phyloP scores from a whole-genome alignment of 352 stramenopile species.

The Globisporangium paddicum region DNA sequence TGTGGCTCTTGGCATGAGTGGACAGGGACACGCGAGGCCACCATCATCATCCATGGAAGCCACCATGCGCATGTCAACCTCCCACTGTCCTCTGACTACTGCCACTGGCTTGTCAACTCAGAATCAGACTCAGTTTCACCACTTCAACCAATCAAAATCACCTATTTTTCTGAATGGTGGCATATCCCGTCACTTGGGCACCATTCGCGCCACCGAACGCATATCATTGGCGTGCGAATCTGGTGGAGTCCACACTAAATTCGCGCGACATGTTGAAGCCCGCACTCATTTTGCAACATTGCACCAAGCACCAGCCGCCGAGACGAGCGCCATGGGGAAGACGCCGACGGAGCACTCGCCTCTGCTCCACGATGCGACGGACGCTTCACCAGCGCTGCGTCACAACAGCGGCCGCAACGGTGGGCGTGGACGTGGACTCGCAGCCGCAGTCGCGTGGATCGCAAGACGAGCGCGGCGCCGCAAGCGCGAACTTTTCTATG shows the following conservation, averaged over 20 bases:
- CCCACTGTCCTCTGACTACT: background rate
- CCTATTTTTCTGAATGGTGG: background rate
- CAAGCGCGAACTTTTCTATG: background rate
- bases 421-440: background rate
- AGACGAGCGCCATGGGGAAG: background rate
- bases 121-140: conserved; percentile 1
- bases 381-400: background rate
- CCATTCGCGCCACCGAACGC: conserved; percentile 9
- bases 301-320: background rate
- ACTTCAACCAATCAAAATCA: background rate
- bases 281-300: conserved; percentile 1
- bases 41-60: too few species aligned
- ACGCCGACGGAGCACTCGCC: conserved; percentile 16
- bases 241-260: conserved; percentile 4
- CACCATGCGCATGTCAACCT: too few species aligned
- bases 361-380: conserved; percentile 1
- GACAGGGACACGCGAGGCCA: too few species aligned
- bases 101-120: background rate
- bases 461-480: background rate
- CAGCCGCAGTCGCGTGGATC: background rate
- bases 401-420: too few species aligned
- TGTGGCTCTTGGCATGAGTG: too few species aligned
- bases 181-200: background rate
- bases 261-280: conserved; percentile 10
- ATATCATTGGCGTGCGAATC: conserved; percentile 3